Percentiles rank a stretch among this genome's conserved stretches.
phyloP scores from a whole-genome alignment of 306 rosid species.

The Rosa lucieae region DNA sequence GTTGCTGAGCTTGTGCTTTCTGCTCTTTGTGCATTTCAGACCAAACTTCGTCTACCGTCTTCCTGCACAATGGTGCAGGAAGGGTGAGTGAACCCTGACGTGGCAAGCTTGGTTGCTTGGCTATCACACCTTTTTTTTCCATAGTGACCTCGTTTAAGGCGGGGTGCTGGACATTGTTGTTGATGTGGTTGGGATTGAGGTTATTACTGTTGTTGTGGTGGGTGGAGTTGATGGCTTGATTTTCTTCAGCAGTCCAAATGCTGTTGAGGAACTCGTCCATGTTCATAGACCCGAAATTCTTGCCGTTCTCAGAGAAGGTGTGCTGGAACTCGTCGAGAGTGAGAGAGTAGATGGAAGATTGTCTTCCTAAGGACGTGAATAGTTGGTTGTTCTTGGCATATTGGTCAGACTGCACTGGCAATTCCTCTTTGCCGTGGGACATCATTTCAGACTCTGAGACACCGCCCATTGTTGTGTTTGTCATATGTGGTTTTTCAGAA shows the following conservation, averaged over 20 bases:
- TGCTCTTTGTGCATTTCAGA: constrained; percentile 66
- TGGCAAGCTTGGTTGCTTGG: constrained; percentile 56
- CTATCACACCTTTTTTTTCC: constrained; percentile 30
- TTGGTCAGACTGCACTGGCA: constrained; percentile 31
- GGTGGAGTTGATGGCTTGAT: constrained; percentile 41
- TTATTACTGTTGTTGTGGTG: neutral
- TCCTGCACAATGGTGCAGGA: constrained; percentile 70
- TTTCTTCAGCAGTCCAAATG: constrained; percentile 90
- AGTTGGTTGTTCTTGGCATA: constrained; percentile 27
- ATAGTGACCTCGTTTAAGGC: constrained; percentile 4
- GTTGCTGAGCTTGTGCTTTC: constrained; percentile 27
- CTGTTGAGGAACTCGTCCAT: constrained; percentile 94
- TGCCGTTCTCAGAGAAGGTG: constrained; percentile 64
- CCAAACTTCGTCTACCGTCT: constrained; percentile 96
- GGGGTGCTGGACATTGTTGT: constrained; percentile 9
- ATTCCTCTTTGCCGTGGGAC: constrained; percentile 48
- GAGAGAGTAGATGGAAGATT: constrained; percentile 80
- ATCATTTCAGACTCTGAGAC: constrained; percentile 41
- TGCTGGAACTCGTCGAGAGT: constrained; percentile 89
- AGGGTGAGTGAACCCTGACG: constrained; percentile 75
- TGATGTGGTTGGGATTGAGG: neutral
- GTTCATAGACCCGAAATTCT: constrained; percentile 91
- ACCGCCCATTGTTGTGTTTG: neutral
- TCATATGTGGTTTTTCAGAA: neutral
- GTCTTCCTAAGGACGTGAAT: constrained; percentile 57